A percentile compares a stretch with the other conserved stretches of the same genome.
Evolutionary conservation across 352 stramenopile species (phyloP).

Genomic region (Stephanocyclus meneghinianus): DNA sequence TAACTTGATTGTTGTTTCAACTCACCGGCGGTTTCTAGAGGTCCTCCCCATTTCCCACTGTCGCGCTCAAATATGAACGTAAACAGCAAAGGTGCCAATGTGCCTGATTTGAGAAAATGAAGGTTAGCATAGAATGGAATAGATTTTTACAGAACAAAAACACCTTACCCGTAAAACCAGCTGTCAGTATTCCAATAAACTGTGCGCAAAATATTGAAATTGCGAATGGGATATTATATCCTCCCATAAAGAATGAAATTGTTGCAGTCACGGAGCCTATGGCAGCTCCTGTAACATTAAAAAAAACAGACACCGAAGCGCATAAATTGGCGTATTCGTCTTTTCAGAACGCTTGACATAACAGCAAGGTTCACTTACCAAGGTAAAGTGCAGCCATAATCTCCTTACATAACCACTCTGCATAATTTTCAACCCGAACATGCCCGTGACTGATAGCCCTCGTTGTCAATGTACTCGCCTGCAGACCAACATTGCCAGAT

Average conservation of each 20-base stretch:
- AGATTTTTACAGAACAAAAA: too few relatives aligned
- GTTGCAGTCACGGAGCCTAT: slow-evolving; percentile 53
- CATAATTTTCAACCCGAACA: slow-evolving; percentile 51
- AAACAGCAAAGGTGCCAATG: slow-evolving; percentile 60
- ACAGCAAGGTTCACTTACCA: slow-evolving; percentile 13
- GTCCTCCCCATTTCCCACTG: slow-evolving; percentile 57
- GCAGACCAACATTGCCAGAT: slow-evolving; percentile 69
- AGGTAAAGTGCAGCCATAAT: slow-evolving; percentile 53
- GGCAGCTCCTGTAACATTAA: slow-evolving; percentile 15
- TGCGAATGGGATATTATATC: slow-evolving; percentile 50
- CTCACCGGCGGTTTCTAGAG: slow-evolving; percentile 52
- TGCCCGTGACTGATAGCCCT: slow-evolving; percentile 54
- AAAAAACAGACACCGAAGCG: background rate
- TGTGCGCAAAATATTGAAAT: slow-evolving; percentile 60
- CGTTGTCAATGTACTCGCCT: slow-evolving; percentile 62
- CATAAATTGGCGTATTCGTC: background rate
- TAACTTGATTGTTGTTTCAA: background rate
- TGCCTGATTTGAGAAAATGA: slow-evolving; percentile 16
- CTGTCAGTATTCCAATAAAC: slow-evolving; percentile 55
- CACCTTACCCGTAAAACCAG: slow-evolving; percentile 47
- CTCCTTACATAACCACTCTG: slow-evolving; percentile 57
- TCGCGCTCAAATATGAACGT: slow-evolving; percentile 60
- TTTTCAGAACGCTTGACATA: background rate
- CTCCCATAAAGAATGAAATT: slow-evolving; percentile 50
- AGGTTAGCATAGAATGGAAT: background rate